Base-by-base conservation (phyloP, 176 grass and related monocot genomes). In the Oryza coarctata region DNA sequence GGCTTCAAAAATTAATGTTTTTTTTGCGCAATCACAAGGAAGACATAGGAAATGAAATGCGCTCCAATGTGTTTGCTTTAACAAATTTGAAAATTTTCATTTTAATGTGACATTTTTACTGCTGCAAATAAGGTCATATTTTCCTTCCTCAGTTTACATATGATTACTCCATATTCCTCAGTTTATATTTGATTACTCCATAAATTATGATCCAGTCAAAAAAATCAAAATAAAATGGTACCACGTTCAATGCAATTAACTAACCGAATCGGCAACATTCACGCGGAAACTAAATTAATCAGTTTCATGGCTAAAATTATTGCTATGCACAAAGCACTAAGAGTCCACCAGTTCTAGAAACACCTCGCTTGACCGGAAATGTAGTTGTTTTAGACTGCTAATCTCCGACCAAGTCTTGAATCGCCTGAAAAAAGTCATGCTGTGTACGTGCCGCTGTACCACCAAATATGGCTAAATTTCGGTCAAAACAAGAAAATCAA, bases 341-440 rank as follows among this genome's bases (percentile, higher is more conserved):
- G 44, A 47, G 44, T 52, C 18, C 49, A 65, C 55, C 55, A 26
- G 4, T 83, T 83, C 58, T 73, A 83, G 39, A 63, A 82, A 32
- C 35, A 6, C 11, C 6, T 15, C 71, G 55, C 39, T 75, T 75
- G 81, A 40, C 31, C 15, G 5, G 20, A 36, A 12, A 20, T 45
- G 17, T 67, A 7, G 2, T 29, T 63, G 22, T 14, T 2, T 44
- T 4, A 41, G 36, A 44, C 23, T 7, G 1, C 36, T 33, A 6
- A 5, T 74, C 4, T 25, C 22, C 11, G 22, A 60, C 4, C 18
- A 22, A 75, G 31, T n/a, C 49, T 12, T 13, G 8, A 4, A 49
- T 73, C 15, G 12, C 18, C 10, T 75, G 11, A 12, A 32, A 73
- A 28, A 8, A 6, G 25, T 34, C 65, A 10, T 11, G n/a, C 55